phyloP scores from a whole-genome alignment of 352 stramenopile species.

The Globisporangium recalcitrans region DNA sequence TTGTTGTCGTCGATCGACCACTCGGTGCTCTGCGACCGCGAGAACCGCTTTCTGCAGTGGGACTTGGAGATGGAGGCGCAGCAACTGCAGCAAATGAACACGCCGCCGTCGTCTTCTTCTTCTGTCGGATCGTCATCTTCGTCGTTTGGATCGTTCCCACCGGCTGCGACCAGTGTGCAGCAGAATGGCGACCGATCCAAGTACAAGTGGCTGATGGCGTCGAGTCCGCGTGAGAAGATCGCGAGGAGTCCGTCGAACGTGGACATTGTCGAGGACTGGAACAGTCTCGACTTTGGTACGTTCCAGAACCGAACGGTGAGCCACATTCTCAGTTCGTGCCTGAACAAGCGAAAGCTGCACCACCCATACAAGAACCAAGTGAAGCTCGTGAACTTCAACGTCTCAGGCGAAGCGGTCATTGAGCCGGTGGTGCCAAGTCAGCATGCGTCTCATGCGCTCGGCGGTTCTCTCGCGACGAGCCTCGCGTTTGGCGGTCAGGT shows the following conservation, averaged over 20 bases:
- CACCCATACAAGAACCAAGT: conserved; percentile 84
- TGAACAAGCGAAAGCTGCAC: conserved; percentile 79
- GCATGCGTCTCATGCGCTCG: conserved; percentile 18
- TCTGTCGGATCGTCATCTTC: conserved; percentile 1
- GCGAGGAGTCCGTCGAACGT: conserved; percentile 72
- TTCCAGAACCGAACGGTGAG: conserved; percentile 83
- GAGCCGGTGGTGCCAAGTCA: conserved; percentile 12
- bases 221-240: conserved; percentile 43
- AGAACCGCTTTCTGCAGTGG: conserved; percentile 79
- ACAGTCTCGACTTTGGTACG: conserved; percentile 69
- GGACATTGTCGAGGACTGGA: conserved; percentile 77
- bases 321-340: conserved; percentile 76
- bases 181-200: conserved; percentile 16
- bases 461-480: conserved; percentile 48
- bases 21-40: conserved; percentile 69
- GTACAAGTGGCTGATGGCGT: conserved; percentile 40
- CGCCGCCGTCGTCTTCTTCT: conserved; percentile 10
- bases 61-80: conserved; percentile 55
- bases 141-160: conserved; percentile 12
- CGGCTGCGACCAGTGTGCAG: conserved; percentile 12
- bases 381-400: conserved; percentile 80
- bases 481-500: conserved; percentile 45
- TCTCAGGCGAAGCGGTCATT: conserved; percentile 26
- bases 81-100: conserved; percentile 24
- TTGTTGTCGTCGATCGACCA: conserved; percentile 75